phyloP scores from a whole-genome alignment of 352 stramenopile species.

The Phytopythium mirpurense region DNA sequence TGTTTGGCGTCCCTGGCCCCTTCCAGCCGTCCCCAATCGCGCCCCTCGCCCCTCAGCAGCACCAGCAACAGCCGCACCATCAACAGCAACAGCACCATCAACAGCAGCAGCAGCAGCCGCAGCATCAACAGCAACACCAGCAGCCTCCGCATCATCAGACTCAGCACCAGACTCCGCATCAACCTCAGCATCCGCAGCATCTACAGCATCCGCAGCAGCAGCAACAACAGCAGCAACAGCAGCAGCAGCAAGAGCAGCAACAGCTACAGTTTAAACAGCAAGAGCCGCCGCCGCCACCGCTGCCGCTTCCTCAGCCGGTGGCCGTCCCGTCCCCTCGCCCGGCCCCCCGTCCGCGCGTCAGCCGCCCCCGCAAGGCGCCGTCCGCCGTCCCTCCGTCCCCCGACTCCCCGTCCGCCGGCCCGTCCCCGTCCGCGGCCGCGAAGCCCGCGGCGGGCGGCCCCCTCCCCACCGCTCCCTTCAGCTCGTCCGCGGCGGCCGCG shows the following conservation, averaged over 20 bases:
- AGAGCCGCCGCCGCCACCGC: no score
- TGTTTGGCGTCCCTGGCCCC: neutral
- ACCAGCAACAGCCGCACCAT: neutral
- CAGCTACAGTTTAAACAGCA: no score
- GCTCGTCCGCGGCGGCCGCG: constrained; percentile 34
- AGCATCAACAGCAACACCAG: neutral
- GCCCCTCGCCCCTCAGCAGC: no score
- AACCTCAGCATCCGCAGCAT: no score
- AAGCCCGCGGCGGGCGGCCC: no score
- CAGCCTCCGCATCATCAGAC: neutral
- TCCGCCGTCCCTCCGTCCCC: no score
- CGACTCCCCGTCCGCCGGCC: no score
- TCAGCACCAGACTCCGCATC: neutral
- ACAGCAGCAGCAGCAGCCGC: neutral
- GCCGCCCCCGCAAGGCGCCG: neutral
- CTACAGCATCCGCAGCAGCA: neutral
- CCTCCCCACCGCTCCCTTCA: no score
- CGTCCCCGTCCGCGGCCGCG: constrained; percentile 6
- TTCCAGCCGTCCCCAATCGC: neutral
- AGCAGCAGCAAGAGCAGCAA: no score
- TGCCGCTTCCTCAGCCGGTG: no score
- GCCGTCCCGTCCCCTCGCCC: no score
- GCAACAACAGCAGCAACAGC: neutral
- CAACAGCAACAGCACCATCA: no score
- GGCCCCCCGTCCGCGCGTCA: neutral